A percentile compares a stretch with the other conserved stretches of the same genome.
Conservation (phyloP, 2,329 filamentous ascomycete species). For the Pleurostoma richardsiae region DNA sequence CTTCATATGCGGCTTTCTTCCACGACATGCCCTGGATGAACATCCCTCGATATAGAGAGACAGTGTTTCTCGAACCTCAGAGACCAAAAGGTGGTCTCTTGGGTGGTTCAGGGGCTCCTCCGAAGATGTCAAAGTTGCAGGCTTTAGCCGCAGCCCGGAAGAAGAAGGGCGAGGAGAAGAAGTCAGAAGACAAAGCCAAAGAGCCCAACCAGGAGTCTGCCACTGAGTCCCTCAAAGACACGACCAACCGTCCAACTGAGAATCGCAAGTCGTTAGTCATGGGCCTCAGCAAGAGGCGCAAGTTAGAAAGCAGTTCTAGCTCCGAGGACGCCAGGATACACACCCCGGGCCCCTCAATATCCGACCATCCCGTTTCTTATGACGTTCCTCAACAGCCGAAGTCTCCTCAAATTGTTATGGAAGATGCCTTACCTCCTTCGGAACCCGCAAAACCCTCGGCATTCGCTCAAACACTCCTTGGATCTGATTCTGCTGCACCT, state of each 20-base stretch:
- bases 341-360: not conserved
- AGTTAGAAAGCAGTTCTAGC: slow-evolving; percentile 6
- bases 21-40: slow-evolving; percentile 80
- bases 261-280: slow-evolving; percentile 9
- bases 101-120: slow-evolving; percentile 63
- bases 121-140: slow-evolving; percentile 85
- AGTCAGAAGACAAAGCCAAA: slow-evolving; percentile 20
- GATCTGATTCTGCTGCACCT: slow-evolving; percentile 23
- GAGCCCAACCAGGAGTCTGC: slow-evolving; percentile 17
- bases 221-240: slow-evolving; percentile 12
- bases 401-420: not conserved
- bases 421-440: slow-evolving; percentile 5
- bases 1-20: slow-evolving; percentile 60
- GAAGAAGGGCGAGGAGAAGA: slow-evolving; percentile 69
- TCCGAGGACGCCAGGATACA: not conserved
- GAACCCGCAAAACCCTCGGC: slow-evolving; percentile 37
- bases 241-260: slow-evolving; percentile 12
- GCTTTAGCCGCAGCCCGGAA: slow-evolving; percentile 82
- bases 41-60: slow-evolving; percentile 60
- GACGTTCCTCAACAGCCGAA: not conserved
- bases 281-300: slow-evolving; percentile 13
- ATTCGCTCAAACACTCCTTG: slow-evolving; percentile 52
- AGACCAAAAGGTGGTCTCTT: slow-evolving; percentile 63
- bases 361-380: no score
- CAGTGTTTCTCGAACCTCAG: slow-evolving; percentile 55